Base-by-base conservation (phyloP, 2,329 filamentous ascomycete species). In the Emmonsiellopsis sp. region DNA sequence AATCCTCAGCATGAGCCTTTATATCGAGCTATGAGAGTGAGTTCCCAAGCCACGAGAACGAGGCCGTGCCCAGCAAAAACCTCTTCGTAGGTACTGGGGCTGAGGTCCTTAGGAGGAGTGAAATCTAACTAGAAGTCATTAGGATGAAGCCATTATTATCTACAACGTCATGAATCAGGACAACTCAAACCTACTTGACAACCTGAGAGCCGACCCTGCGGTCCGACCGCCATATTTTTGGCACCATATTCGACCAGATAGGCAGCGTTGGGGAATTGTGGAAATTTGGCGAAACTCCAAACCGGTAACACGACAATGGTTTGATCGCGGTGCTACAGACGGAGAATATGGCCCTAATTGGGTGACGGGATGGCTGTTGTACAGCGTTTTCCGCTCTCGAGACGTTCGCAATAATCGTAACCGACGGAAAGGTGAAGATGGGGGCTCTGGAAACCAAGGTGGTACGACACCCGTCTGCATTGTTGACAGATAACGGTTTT, bases 391-490 rank as follows among this genome's bases (percentile, higher is more conserved):
- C 61, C 70, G 72, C n/a, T 73, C 72, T 16, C 62, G 72, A 51
- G 72, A 75, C 63, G 68, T 72, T 53, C 65, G 72, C 49, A 75
- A 75, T 61, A 74, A 74, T 62, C 69, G 72, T 26, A 74, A 72
- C 61, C 67, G 71, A 55, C 63, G 70, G 48, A 67, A 66, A 59
- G 67, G 65, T 13, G 66, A 71, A 51, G 62, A 61, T 38, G 54
- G 54, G 47, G 59, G 51, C 13, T 56, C 53, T 20, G 58, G 52
- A 5, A 60, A 37, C 34, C 20, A 31, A 38, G 42, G 42, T 52
- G 11, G 40, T 37, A 52, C 31, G 46, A 46, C 40, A 40, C 35
- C 47, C 47, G 47, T 32, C 8, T 32, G 35, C 34, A 35, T 15
- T 31, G 34, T 49, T 49, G 47, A 31, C 16, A 40, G 38, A 34